phyloP scores from a whole-genome alignment of 169 alveolate species.

The Toxoplasma gondii region DNA sequence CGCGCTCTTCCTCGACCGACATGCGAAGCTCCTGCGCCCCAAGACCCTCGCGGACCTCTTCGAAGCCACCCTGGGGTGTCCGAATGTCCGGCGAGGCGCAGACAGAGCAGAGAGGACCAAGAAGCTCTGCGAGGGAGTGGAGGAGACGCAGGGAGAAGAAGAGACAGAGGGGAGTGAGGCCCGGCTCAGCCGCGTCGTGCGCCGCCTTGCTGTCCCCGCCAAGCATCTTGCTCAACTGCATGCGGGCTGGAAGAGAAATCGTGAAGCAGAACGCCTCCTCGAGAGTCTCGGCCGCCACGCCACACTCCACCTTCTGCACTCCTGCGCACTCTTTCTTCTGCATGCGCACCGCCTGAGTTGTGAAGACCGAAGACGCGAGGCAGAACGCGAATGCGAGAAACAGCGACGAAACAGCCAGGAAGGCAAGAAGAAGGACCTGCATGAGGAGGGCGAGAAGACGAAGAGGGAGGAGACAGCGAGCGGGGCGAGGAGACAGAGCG shows the following conservation, averaged over 20 bases:
- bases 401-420: not conserved
- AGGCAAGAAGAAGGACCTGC: not conserved
- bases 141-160: not conserved
- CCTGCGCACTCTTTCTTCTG: conserved; percentile 8
- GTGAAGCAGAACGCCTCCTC: not conserved
- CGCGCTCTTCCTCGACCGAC: conserved; percentile 42
- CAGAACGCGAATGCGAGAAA: not conserved
- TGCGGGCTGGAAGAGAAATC: not conserved
- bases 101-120: not conserved
- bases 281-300: conserved; percentile 3
- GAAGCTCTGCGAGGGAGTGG: not conserved
- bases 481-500: not conserved
- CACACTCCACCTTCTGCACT: not conserved
- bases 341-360: conserved; percentile 27
- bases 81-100: not conserved
- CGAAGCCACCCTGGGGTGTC: not conserved
- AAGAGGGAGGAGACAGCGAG: not conserved
- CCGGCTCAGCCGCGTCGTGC: conserved; percentile 22
- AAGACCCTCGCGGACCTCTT: conserved; percentile 58
- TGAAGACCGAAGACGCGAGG: not conserved
- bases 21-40: conserved; percentile 39
- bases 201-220: not conserved
- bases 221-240: conserved; percentile 56
- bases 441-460: not conserved
- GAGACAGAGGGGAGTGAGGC: not conserved